Evolutionary conservation across 176 grass and related monocot species (phyloP).

Genomic region (Avena atlantica): DNA sequence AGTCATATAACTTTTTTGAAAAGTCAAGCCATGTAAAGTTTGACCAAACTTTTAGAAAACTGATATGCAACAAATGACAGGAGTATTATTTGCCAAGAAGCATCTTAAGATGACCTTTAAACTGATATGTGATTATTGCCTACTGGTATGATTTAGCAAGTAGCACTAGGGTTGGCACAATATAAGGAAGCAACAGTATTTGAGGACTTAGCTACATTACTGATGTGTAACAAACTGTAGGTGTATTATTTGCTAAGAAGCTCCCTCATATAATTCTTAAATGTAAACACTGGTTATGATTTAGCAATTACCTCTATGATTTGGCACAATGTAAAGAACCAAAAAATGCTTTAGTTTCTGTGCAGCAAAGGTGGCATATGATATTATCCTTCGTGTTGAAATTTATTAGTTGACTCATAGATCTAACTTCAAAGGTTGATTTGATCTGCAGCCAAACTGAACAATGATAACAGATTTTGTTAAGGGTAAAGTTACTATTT

Average conservation of each 20-base stretch:
- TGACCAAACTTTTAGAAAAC: no score
- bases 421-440: background rate
- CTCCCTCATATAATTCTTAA: background rate
- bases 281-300: background rate
- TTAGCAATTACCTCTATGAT: background rate
- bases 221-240: background rate
- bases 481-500: background rate
- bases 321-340: background rate
- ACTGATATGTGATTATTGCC: background rate
- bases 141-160: background rate
- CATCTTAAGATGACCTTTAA: background rate
- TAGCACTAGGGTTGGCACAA: slow-evolving; percentile 2
- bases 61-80: background rate
- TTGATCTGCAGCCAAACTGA: background rate
- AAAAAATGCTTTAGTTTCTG: background rate
- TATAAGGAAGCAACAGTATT: background rate
- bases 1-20: no score
- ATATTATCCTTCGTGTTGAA: background rate
- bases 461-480: background rate
- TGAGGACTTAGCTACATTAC: background rate
- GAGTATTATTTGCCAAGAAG: background rate
- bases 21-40: no score
- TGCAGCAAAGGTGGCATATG: background rate
- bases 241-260: background rate
- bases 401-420: background rate